Evolutionary conservation across 805 yeast species (phyloP), one percentile per base, ranked within the genome.

Genomic region (Middelhovenomyces tepae): DNA sequence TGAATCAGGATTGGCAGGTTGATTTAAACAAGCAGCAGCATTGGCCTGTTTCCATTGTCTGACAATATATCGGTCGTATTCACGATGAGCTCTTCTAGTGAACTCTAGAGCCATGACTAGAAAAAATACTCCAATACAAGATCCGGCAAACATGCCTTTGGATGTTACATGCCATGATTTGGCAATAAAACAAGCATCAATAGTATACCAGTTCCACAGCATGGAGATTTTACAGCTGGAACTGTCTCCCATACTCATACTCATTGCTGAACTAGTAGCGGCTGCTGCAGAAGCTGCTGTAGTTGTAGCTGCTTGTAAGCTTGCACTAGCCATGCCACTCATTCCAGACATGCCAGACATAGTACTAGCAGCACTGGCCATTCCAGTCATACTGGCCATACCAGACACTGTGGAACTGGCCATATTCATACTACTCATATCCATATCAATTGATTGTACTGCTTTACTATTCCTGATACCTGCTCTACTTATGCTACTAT

Each of bases 151-250:
- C 55, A 65, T 73, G 1, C 77, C 78, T 35, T 59, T 60, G 2
- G 75, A 59, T 10, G 54, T 62, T 28, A 73, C 71, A 38, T 73
- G 81, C 86, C 86, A 78, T 19, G 76, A 57, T 28, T 53, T 59
- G 5, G 82, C 65, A 39, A 78, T 62, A 47, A 78, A 78, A 50
- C 84, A 78, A 4, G 77, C 58, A 43, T 78, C 76, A 18, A 76
- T 63, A 0, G 81, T 75, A 44, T 73, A 61, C 84, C 85, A 78
- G 51, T 78, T 78, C 84, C 85, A 78, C 39, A 73, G 53, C 85
- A 78, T 78, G 17, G 50, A 40, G 39, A 63, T 57, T 21, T 56
- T 43, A 40, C 67, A 63, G 16, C 34, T 35, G n/a, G 29, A 26
- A 28, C 43, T 32, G 14, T 38, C 32, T 10, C 47, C 37, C 48